Conservation (phyloP, 306 rosid species). For the Inga laurina region DNA sequence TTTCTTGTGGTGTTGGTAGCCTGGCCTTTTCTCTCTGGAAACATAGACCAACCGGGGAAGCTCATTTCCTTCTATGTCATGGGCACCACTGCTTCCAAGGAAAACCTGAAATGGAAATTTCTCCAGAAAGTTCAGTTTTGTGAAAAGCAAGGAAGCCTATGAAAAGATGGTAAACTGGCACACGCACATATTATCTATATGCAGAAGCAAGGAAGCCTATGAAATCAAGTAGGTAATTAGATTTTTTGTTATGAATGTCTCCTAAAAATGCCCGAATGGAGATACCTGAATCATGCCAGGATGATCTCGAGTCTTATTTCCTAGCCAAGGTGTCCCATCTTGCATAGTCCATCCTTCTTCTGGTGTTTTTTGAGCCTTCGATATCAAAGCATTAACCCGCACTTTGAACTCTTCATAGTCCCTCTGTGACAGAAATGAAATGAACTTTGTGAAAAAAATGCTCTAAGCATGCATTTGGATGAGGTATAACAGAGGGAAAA, state of each 20-base stretch:
- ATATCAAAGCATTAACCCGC: conserved; percentile 84
- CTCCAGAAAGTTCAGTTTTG: conserved; percentile 11
- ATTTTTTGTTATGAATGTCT: not conserved
- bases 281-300: conserved; percentile 99
- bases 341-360: conserved; percentile 98
- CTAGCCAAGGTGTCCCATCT: conserved; percentile 99
- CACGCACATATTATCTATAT: too few species aligned
- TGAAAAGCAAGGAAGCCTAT: not conserved
- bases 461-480: not conserved
- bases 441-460: conserved; percentile 2
- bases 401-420: conserved; percentile 95
- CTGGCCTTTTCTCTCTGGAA: conserved; percentile 99
- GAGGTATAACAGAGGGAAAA: not conserved
- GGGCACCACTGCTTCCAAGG: conserved; percentile 88
- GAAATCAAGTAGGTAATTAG: not conserved
- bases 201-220: not conserved
- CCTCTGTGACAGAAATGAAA: conserved; percentile 52
- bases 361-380: conserved; percentile 95
- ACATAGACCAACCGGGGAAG: conserved; percentile 95
- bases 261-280: not conserved
- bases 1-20: conserved; percentile 98
- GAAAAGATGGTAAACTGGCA: conserved; percentile 4
- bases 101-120: conserved; percentile 59
- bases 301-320: conserved; percentile 91
- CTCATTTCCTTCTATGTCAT: conserved; percentile 78